Base-by-base conservation (phyloP, 768 basidiomycete genomes). In the Podaxis rugospora region DNA sequence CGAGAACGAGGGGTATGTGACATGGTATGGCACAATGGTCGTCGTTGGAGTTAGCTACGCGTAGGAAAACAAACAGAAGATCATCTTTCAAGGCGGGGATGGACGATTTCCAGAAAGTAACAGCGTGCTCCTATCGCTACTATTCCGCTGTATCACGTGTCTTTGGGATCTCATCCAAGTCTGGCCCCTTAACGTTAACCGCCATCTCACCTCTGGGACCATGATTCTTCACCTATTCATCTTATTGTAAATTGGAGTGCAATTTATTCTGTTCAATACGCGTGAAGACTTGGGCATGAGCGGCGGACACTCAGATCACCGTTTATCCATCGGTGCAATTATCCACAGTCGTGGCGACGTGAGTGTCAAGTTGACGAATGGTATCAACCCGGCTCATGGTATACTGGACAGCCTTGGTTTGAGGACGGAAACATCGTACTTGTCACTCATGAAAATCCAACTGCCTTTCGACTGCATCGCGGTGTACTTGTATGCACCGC, bases 361-460 rank as follows among this genome's bases (percentile, higher is more conserved):
- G 13, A 57, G 47, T 57, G 11, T 6, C 21, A n/a, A 5, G n/a
- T 23, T 39, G 16, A 9, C 35, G 23, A 16, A 16, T 57, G 9
- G 16, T 7, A 37, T 37, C 57, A 51, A 35, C 14, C 39, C 21
- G 47, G 21, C 47, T 36, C 32, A 36, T 9, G 14, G 40, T 39
- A 36, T 56, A 9, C 54, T 11, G 21, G 13, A 32, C 57, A 84
- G 72, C 83, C 82, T 14, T 85, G 81, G 81, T 83, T 87, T 65
- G 81, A 84, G 23, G 84, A 85, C 64, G 84, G 84, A 16, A 87
- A 85, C 67, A 75, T 86, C 51, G 70, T 85, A 16, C 74, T 87
- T 3, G 68, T 81, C 40, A 78, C 80, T 5, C 69, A 76, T 36
- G 74, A 77, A 49, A 65, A 70, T 54, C 72, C 70, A 4, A 76